A percentile compares a stretch with the other conserved stretches of the same genome.
Conservation (phyloP, 2,329 filamentous ascomycete genomes). For the Diaporthe sp. region DNA sequence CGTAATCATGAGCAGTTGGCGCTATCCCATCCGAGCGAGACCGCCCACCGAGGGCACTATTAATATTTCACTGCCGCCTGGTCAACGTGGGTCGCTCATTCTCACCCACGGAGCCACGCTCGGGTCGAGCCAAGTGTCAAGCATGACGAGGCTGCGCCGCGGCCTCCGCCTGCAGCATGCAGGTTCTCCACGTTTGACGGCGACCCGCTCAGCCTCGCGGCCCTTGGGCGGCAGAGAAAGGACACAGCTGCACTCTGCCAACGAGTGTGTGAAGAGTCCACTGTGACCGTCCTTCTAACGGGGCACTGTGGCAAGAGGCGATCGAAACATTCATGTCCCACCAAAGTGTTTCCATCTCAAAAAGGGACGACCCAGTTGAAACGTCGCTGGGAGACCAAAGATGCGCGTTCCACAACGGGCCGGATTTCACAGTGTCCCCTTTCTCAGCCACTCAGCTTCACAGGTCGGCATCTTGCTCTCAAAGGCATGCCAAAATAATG, state of each 20-base stretch:
- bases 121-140: constrained; percentile 4
- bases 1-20: neutral
- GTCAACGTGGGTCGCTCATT: neutral
- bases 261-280: neutral
- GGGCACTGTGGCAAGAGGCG: neutral
- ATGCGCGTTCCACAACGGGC: constrained; percentile 7
- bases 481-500: neutral
- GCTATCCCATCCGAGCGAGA: neutral
- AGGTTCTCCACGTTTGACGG: constrained; percentile 25
- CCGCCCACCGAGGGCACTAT: constrained; percentile 5
- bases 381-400: neutral
- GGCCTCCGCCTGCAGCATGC: constrained; percentile 11
- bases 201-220: constrained; percentile 35
- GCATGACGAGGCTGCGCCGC: constrained; percentile 35
- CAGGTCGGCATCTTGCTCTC: neutral
- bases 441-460: neutral
- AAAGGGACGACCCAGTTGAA: constrained; percentile 20
- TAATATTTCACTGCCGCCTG: constrained; percentile 19
- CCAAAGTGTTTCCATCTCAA: constrained; percentile 18
- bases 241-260: neutral
- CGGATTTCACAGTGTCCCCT: constrained; percentile 2
- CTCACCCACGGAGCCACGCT: neutral
- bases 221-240: neutral
- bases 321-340: constrained; percentile 21
- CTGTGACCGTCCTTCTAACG: neutral